A percentile compares a stretch with the other conserved stretches of the same genome.
Conservation (phyloP, 306 rosid genomes). For the Betula pendula region DNA sequence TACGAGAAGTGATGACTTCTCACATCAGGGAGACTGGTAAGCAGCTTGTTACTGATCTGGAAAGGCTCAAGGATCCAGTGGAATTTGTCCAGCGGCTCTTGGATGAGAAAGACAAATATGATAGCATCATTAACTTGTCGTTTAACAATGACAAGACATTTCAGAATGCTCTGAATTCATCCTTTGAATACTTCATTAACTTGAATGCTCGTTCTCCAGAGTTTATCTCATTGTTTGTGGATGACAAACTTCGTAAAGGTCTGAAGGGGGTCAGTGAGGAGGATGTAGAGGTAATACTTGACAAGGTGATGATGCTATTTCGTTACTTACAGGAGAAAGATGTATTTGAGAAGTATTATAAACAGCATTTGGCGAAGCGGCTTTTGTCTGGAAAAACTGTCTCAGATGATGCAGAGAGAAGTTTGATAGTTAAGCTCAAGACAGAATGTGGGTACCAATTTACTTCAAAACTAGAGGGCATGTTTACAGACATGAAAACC, state of each 20-base stretch:
- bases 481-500: conserved; percentile 86
- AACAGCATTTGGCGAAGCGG: conserved; percentile 87
- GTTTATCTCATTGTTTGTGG: conserved; percentile 80
- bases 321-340: conserved; percentile 85
- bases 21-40: conserved; percentile 71
- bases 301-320: conserved; percentile 83
- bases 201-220: conserved; percentile 75
- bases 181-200: conserved; percentile 77
- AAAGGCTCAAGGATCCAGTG: conserved; percentile 78
- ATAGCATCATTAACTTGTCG: conserved; percentile 59
- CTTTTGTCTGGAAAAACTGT: conserved; percentile 78
- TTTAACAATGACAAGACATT: conserved; percentile 88
- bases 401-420: conserved; percentile 85
- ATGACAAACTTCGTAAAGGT: conserved; percentile 79
- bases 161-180: conserved; percentile 88
- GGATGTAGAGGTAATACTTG: conserved; percentile 81
- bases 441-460: conserved; percentile 83
- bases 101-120: conserved; percentile 80
- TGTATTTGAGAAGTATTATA: conserved; percentile 77
- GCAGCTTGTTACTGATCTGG: conserved; percentile 82
- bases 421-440: conserved; percentile 83
- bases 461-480: conserved; percentile 80
- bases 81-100: conserved; percentile 82
- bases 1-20: conserved; percentile 77
- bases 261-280: conserved; percentile 87